Conservation (phyloP, 2,329 filamentous ascomycete species). For the Paecilomyces sp. region DNA sequence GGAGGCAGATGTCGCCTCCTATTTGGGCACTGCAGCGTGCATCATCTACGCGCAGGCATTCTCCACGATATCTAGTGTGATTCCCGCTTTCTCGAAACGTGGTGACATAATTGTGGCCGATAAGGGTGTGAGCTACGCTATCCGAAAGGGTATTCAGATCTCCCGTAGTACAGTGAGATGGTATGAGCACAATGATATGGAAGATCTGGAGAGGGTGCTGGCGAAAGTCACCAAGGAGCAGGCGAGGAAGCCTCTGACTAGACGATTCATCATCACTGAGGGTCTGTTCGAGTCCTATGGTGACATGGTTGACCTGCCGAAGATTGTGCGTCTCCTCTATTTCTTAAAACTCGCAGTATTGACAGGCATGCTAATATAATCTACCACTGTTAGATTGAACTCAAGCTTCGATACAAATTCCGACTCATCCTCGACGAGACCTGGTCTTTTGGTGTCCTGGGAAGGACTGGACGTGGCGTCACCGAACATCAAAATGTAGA, state of each 20-base stretch:
- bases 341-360: not conserved
- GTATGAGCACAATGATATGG: constrained; percentile 96
- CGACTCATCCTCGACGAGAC: constrained; percentile 95
- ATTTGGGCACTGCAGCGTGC: constrained; percentile 77
- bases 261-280: constrained; percentile 93
- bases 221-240: constrained; percentile 83
- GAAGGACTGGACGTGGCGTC: constrained; percentile 80
- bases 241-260: constrained; percentile 76
- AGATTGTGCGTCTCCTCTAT: constrained; percentile 54
- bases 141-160: constrained; percentile 89
- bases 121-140: constrained; percentile 84
- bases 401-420: constrained; percentile 97
- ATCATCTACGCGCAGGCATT: constrained; percentile 97
- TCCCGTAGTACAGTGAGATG: constrained; percentile 84
- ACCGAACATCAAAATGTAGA: constrained; percentile 98
- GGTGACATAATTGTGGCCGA: constrained; percentile 97
- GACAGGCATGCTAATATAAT: constrained; percentile 2
- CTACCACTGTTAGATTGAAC: constrained; percentile 56
- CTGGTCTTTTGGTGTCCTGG: constrained; percentile 92
- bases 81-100: constrained; percentile 93
- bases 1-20: constrained; percentile 85
- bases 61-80: constrained; percentile 92
- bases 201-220: constrained; percentile 80
- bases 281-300: constrained; percentile 87
- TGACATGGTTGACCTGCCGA: constrained; percentile 76